A percentile compares a stretch with the other conserved stretches of the same genome.
Conservation (phyloP, 2,329 filamentous ascomycete species). For the Colletotrichum chrysophilum region DNA sequence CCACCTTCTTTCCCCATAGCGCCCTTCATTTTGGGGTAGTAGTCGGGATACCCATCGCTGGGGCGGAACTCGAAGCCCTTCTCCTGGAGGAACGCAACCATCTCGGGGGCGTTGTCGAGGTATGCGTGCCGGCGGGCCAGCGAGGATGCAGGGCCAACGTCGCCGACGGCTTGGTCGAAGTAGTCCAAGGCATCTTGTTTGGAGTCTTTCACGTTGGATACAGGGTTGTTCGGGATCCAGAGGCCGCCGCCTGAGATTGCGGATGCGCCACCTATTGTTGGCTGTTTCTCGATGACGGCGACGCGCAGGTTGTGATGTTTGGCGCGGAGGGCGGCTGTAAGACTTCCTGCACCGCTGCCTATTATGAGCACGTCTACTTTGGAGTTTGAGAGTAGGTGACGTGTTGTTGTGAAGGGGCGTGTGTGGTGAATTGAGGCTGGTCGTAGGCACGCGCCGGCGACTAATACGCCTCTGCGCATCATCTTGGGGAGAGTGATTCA, state of each 20-base stretch:
- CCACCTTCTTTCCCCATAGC: slow-evolving; percentile 22
- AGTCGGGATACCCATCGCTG: slow-evolving; percentile 33
- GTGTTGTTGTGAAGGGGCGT: background rate
- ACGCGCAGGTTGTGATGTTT: slow-evolving; percentile 25
- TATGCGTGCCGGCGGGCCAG: slow-evolving; percentile 29
- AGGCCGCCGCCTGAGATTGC: slow-evolving; percentile 37
- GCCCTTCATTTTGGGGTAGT: slow-evolving; percentile 30
- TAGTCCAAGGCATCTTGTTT: slow-evolving; percentile 29
- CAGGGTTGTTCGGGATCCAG: slow-evolving; percentile 38
- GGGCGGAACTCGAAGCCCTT: slow-evolving; percentile 31
- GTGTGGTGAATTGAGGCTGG: background rate
- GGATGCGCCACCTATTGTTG: slow-evolving; percentile 36
- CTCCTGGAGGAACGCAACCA: slow-evolving; percentile 33
- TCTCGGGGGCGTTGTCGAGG: slow-evolving; percentile 32
- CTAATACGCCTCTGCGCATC: background rate
- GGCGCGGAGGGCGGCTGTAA: slow-evolving; percentile 34
- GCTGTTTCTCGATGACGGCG: slow-evolving; percentile 36
- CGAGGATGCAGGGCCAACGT: slow-evolving; percentile 34
- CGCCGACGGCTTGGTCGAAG: slow-evolving; percentile 30
- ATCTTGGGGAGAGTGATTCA: background rate
- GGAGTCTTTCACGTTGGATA: slow-evolving; percentile 29
- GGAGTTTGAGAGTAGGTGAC: background rate
- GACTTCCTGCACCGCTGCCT: slow-evolving; percentile 34
- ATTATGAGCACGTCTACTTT: slow-evolving; percentile 29
- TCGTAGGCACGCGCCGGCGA: background rate